Conservation (phyloP, 257 asterid species). For the Nicotiana benthamiana region DNA sequence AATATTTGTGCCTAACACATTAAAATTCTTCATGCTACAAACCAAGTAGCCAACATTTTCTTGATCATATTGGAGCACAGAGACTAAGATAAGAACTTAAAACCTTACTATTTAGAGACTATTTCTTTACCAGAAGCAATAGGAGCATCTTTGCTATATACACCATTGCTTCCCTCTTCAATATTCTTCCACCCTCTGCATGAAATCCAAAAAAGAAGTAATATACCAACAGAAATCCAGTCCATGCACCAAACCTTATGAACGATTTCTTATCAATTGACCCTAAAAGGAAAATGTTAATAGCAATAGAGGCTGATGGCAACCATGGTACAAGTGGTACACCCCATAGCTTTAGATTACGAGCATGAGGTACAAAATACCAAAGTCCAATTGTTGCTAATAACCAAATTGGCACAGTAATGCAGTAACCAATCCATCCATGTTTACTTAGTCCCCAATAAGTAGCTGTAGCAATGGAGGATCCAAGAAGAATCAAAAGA, state of each 20-base stretch:
- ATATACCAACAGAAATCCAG: neutral
- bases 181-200: neutral
- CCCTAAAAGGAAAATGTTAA: conserved; percentile 2
- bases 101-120: too few relatives aligned
- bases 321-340: conserved; percentile 8
- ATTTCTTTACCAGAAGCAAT: neutral
- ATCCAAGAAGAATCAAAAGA: neutral
- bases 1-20: neutral
- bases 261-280: neutral
- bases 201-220: conserved; percentile 4
- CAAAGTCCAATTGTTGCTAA: conserved; percentile 5
- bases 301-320: neutral
- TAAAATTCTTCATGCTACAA: neutral
- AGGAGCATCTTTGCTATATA: neutral
- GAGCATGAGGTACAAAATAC: conserved; percentile 7
- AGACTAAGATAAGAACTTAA: too few relatives aligned
- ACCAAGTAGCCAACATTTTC: too few relatives aligned
- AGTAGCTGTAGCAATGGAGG: neutral
- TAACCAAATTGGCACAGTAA: neutral
- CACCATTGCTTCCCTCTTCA: neutral
- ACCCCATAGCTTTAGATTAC: neutral
- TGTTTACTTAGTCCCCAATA: conserved; percentile 3
- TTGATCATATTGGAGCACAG: too few relatives aligned
- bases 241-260: conserved; percentile 4
- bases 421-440: neutral